Evolutionary conservation across 2,329 filamentous ascomycete species (phyloP).

Genomic region (Herpotrichia juniperi): DNA sequence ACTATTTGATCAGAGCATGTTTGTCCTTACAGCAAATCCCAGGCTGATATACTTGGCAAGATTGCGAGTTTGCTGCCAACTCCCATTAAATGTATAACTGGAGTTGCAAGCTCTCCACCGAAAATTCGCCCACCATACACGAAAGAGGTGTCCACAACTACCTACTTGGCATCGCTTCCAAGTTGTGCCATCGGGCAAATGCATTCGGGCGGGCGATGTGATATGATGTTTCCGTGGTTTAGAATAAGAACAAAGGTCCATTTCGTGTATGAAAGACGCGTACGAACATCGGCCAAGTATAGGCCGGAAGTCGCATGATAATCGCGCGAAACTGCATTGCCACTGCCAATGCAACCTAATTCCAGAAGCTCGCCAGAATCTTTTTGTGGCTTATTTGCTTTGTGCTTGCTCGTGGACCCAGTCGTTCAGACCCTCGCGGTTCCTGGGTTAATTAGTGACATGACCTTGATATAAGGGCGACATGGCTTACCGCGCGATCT

Average conservation of each 20-base stretch:
- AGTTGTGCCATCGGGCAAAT: neutral
- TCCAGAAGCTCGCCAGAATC: neutral
- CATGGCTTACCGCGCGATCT: slow-evolving; percentile 68
- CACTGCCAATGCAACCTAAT: neutral
- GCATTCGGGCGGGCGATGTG: neutral
- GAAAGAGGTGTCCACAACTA: neutral
- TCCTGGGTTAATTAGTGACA: slow-evolving; percentile 56
- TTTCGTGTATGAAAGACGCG: neutral
- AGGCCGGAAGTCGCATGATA: neutral
- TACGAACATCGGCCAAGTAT: neutral
- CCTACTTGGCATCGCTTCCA: neutral
- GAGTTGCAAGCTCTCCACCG: neutral
- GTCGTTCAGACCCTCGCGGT: slow-evolving; percentile 88
- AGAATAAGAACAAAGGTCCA: neutral
- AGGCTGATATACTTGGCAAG: neutral
- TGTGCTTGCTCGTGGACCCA: slow-evolving; percentile 92
- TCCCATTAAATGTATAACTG: neutral
- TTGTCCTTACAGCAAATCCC: neutral
- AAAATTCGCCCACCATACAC: no score
- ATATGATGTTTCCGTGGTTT: no score
- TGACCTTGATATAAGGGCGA: neutral
- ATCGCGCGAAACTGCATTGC: neutral
- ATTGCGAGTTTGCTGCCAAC: neutral
- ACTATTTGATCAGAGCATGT: neutral
- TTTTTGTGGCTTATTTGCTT: slow-evolving; percentile 23